Evolutionary conservation across 768 basidiomycete genomes (phyloP).

Genomic region (Pleurotus citrinopileatus): DNA sequence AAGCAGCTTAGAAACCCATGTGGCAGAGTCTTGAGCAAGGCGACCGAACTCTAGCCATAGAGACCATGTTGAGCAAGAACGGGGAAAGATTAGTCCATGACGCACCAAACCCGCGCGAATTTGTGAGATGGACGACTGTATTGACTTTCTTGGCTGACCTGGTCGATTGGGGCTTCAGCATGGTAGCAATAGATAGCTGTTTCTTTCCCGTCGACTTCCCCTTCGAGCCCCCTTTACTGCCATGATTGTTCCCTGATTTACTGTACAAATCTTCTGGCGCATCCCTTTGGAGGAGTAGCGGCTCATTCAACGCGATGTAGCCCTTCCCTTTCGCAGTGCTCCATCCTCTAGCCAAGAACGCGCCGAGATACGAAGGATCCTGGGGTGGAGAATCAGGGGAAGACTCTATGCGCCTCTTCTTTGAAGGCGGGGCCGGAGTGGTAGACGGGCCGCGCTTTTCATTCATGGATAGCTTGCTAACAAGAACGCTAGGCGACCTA

Average conservation of each 20-base stretch:
- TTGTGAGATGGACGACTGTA: conserved; percentile 66
- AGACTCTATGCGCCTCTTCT: conserved; percentile 50
- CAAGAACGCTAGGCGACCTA: conserved; percentile 37
- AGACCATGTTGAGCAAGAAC: neutral
- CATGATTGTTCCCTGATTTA: neutral
- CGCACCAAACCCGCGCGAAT: conserved; percentile 63
- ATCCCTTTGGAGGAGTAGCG: conserved; percentile 57
- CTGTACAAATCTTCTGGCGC: conserved; percentile 27
- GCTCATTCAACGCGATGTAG: conserved; percentile 65
- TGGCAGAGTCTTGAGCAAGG: conserved; percentile 63
- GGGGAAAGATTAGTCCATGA: neutral
- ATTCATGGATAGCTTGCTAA: conserved; percentile 30
- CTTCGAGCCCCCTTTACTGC: conserved; percentile 19
- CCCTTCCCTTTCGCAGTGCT: conserved; percentile 73
- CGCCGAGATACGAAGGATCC: conserved; percentile 56
- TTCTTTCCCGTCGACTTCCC: conserved; percentile 32
- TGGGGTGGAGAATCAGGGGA: conserved; percentile 16
- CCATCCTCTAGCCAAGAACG: conserved; percentile 74
- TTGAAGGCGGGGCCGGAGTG: conserved; percentile 34
- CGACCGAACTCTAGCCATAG: conserved; percentile 68
- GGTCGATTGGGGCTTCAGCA: conserved; percentile 62
- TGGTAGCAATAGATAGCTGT: conserved; percentile 61
- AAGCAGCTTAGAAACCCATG: conserved; percentile 72
- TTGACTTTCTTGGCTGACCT: conserved; percentile 50
- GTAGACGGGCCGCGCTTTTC: conserved; percentile 16